Evolutionary conservation across 2,329 filamentous ascomycete species (phyloP), one percentile per base, ranked within the genome.

Genomic region (Cercospora sp.): DNA sequence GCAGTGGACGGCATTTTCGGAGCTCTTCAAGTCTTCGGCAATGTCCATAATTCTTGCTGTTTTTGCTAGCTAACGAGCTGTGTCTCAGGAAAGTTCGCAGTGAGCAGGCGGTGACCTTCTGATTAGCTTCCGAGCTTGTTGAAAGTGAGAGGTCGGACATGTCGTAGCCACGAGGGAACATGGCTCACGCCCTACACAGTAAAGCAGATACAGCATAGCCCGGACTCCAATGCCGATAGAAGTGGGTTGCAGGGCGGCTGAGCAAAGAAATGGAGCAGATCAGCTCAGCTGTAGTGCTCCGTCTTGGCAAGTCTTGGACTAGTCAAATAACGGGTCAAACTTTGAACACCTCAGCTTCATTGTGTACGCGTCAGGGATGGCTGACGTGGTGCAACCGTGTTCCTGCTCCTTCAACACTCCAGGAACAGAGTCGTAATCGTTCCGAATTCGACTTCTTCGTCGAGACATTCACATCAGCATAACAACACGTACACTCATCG

Each of bases 1-100:
- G 60, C 66, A 68, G 18, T 62, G 37, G 28, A 68, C 65, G 28
- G 66, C 67, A 26, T 49, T 53, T 8, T 58, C 9, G n/a, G 30
- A 53, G 18, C n/a, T 61, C 18, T 37, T 57, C 16, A 70, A 40
- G 10, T 51, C 5, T 18, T 59, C 24, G 30, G 64, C 49, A 28
- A 68, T 18, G 49, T 70, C 63, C 68, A 68, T 70, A 13, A 30
- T 58, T 21, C 9, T 49, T 28, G 43, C 45, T 61, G 32, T 62
- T n/a, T 58, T 61, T 18, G 24, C 45, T 9, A 49, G 45, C 45
- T 49, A 24, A 43, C 16, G 37, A 43, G 37, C 66, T 65, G 49
- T 68, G 16, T 49, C 24, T 66, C 28, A 63, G 63, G 37, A 4
- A 12, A 16, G 21, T 21, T 40, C 49, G 16, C 37, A n/a, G 37